Conservation (phyloP, 2,329 filamentous ascomycete genomes). For the Nigrograna mackinnonii region DNA sequence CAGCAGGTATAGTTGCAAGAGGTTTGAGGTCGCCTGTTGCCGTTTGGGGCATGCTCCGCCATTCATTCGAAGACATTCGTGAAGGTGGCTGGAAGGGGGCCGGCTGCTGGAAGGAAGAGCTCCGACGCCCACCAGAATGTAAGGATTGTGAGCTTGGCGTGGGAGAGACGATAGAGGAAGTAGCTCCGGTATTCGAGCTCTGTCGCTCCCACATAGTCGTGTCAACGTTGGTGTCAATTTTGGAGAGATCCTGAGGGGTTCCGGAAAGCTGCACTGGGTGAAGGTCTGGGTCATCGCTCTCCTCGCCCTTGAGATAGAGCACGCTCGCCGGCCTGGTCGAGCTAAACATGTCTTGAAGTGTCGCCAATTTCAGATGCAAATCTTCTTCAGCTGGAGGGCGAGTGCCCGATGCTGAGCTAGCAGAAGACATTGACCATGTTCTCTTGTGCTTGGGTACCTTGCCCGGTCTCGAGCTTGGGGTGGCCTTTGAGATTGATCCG, state of each 20-base stretch:
- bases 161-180: slow-evolving; percentile 58
- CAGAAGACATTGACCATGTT: slow-evolving; percentile 92
- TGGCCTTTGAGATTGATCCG: slow-evolving; percentile 52
- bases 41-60: slow-evolving; percentile 62
- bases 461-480: slow-evolving; percentile 64
- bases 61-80: slow-evolving; percentile 54
- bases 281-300: slow-evolving; percentile 77
- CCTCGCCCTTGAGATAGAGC: slow-evolving; percentile 75
- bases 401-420: slow-evolving; percentile 47
- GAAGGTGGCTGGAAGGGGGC: slow-evolving; percentile 48
- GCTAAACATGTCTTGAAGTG: slow-evolving; percentile 85
- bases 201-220: slow-evolving; percentile 52
- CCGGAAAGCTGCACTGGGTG: slow-evolving; percentile 76
- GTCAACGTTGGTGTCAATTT: slow-evolving; percentile 48
- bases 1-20: slow-evolving; percentile 45
- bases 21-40: slow-evolving; percentile 54
- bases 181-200: slow-evolving; percentile 59
- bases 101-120: slow-evolving; percentile 49
- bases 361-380: slow-evolving; percentile 75
- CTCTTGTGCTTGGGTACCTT: slow-evolving; percentile 90
- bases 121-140: slow-evolving; percentile 42
- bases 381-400: slow-evolving; percentile 64
- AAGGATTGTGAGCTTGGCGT: slow-evolving; percentile 53
- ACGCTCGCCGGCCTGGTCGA: slow-evolving; percentile 80
- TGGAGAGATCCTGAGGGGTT: slow-evolving; percentile 65